Base-by-base conservation (phyloP, 768 basidiomycete species). In the Lactarius trivialis region DNA sequence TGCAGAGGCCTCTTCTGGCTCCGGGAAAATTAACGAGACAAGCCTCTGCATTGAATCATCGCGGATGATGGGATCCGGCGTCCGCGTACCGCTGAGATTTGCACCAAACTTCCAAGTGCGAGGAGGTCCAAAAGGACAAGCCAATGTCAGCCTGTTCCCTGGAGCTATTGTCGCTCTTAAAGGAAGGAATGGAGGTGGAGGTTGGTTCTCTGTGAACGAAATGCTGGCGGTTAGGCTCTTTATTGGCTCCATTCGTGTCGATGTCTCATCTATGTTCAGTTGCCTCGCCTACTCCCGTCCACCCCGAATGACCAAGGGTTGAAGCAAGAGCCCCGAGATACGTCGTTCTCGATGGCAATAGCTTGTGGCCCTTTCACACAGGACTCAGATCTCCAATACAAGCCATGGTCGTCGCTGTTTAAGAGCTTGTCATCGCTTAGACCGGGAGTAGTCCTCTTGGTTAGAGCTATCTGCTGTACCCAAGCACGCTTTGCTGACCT, bases 161-260 rank as follows among this genome's bases (percentile, higher is more conserved):
- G 97, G 97, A 4, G 86, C 86, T 32, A 84, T 98, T 56, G 88
- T 88, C 1, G 93, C 88, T 0, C 70, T 98, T 34, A 90, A 85
- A 64, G 97, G 97, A 0, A 83, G 82, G 71, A 98, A 98, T 72
- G 93, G 94, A 1, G 91, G 93, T 2, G 94, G 91, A 6, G 89
- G 85, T 3, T 85, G 85, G 76, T 98, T 98, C 70, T 78, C 84
- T 11, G 95, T 88, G 0, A 83, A 83, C 28, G 93, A 98, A 69
- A 77, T 96, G 9, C 73, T 97, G 39, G 76, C 85, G 66, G 96
- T 98, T 70, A 71, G 88, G 75, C 17, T 21, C 26, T 56, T 15
- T 34, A 32, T 36, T 4, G 55, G 24, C 56, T 50, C 41, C 43
- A 32, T 34, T 19, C 50, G 52, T 19, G 12, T 37, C 14, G 41